Evolutionary conservation across 1,139 yeast genomes (phyloP).

Genomic region (Pichia sp.): DNA sequence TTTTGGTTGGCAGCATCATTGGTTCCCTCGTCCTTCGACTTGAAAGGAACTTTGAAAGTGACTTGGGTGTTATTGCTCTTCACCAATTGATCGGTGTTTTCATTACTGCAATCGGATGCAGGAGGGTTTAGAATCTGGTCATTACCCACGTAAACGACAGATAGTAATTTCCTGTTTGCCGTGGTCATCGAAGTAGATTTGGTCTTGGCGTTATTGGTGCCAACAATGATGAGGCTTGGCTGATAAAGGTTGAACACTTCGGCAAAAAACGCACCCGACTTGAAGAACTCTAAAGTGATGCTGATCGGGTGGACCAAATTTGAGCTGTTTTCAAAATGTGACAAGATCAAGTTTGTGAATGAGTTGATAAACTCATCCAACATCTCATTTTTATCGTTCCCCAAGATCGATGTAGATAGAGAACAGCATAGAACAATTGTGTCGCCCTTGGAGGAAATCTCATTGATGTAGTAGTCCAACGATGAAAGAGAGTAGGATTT

Average conservation of each 20-base stretch:
- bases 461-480: conserved; percentile 58
- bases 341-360: conserved; percentile 20
- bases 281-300: conserved; percentile 29
- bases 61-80: conserved; percentile 15
- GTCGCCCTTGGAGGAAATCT: conserved; percentile 58
- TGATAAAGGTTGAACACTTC: conserved; percentile 27
- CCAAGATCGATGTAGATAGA: conserved; percentile 18
- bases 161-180: conserved; percentile 23
- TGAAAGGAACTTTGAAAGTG: conserved; percentile 23
- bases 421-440: conserved; percentile 45
- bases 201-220: conserved; percentile 23
- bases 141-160: conserved; percentile 27
- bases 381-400: conserved; percentile 12
- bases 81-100: not conserved
- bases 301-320: conserved; percentile 15
- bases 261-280: conserved; percentile 23
- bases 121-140: conserved; percentile 15
- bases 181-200: conserved; percentile 27
- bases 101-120: not conserved
- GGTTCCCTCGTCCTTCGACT: not conserved
- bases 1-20: not conserved
- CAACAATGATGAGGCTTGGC: conserved; percentile 28
- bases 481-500: conserved; percentile 68
- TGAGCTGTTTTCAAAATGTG: conserved; percentile 3
- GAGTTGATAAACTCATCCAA: conserved; percentile 14